A percentile compares a stretch with the other conserved stretches of the same genome.
Conservation (phyloP, 176 grass and related monocot species). For the Urochloa ruziziensis region DNA sequence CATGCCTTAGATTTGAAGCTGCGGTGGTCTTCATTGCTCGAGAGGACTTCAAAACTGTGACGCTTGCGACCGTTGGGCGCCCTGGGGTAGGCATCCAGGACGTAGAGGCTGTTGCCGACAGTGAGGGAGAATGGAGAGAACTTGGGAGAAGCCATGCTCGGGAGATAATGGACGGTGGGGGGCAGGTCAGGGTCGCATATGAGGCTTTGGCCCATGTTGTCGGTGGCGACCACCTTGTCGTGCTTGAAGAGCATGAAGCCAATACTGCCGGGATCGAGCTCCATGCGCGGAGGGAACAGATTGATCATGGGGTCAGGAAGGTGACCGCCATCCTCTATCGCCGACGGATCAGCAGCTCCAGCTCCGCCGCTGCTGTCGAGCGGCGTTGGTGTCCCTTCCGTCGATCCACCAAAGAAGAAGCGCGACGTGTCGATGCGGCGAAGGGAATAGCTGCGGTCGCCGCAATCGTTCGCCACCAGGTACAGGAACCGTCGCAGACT, state of each 20-base stretch:
- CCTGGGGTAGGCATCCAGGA: neutral
- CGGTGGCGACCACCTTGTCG: neutral
- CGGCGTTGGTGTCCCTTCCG: neutral
- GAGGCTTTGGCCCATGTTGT: neutral
- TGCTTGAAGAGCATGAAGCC: neutral
- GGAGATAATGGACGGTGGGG: neutral
- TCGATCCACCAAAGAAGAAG: neutral
- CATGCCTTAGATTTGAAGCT: neutral
- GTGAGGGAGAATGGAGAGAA: neutral
- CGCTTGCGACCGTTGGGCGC: neutral
- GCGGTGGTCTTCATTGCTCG: neutral
- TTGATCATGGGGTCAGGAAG: neutral
- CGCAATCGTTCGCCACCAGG: neutral
- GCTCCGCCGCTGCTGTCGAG: neutral
- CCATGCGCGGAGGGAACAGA: neutral
- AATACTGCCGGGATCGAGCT: accelerated
- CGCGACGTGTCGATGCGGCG: neutral
- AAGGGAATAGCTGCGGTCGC: neutral
- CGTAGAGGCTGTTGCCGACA: neutral
- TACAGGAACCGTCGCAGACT: neutral
- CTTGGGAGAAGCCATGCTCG: neutral
- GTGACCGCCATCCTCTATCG: neutral
- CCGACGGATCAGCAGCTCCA: neutral
- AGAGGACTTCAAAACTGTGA: neutral
- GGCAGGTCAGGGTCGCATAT: neutral